These are phyloP conservation scores for Aspergillus sp. DNA, from an alignment of 2,329 filamentous ascomycete genomes.

Conservation along the genomic window DNA sequence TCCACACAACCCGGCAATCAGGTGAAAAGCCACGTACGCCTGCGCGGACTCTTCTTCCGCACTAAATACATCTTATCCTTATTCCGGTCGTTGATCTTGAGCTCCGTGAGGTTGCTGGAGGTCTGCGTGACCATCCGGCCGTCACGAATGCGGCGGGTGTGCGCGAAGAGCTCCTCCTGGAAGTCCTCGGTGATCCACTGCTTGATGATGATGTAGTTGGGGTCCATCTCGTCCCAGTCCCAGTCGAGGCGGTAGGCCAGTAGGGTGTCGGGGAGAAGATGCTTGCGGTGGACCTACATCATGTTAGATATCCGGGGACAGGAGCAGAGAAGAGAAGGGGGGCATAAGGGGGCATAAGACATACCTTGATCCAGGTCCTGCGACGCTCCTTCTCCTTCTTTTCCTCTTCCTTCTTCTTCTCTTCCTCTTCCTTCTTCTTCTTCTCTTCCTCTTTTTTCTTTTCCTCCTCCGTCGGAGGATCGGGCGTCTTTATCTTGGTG, in stretches of 20 bases:
- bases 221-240: conserved; percentile 48
- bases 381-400: conserved; percentile 19
- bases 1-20: conserved; percentile 8
- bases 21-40: conserved; percentile 29
- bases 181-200: conserved; percentile 63
- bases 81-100: conserved; percentile 35
- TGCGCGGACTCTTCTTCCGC: conserved; percentile 35
- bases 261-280: conserved; percentile 40
- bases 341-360: neutral
- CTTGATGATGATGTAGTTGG: conserved; percentile 64
- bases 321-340: no score
- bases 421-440: conserved; percentile 15
- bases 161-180: conserved; percentile 63
- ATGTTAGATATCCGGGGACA: neutral
- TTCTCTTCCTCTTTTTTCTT: conserved; percentile 15
- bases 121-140: conserved; percentile 33
- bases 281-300: conserved; percentile 37
- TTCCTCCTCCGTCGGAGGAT: conserved; percentile 11
- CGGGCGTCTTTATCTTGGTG: conserved; percentile 31
- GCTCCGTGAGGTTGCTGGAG: conserved; percentile 31
- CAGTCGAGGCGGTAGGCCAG: conserved; percentile 39
- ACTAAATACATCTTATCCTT: conserved; percentile 41
- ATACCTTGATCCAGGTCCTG: conserved; percentile 40
- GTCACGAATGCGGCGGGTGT: conserved; percentile 59
- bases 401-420: conserved; percentile 31